Evolutionary conservation across 2,329 filamentous ascomycete species (phyloP), one percentile per base, ranked within the genome.

Genomic region (Pseudodiploospora longispora): DNA sequence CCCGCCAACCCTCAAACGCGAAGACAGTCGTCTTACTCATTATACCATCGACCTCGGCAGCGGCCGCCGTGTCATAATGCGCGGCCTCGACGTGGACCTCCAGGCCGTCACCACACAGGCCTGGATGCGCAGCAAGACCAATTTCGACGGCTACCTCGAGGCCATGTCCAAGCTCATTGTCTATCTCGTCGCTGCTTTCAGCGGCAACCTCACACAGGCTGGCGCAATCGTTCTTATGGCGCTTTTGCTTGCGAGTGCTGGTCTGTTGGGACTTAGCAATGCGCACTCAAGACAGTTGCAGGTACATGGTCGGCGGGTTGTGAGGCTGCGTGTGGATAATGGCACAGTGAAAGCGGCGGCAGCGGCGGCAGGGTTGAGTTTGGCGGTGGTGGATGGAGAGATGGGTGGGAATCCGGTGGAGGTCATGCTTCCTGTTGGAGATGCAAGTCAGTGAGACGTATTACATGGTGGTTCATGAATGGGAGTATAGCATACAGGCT

Each of bases 61-160:
- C 27, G 73, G 74, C 36, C 65, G 71, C 1, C 69, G 68, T 52
- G 67, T 82, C 1, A 62, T 72, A 9, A 65, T 83, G 36, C 68
- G 70, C 29, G 80, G 80, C 4, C 55, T 65, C 4, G 65, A 72
- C 6, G 66, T 73, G 30, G 79, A 82, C 54, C 64, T 83, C 6
- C 76, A 76, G 45, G 77, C 78, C 30, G 68, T 82, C 35, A 82
- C 78, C 1, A 71, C 74, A 3, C 71, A 74, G 3, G 54, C 67
- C 29, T 83, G 78, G 78, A 59, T 83, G 38, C 65, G 69, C 8
- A 62, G 70, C 34, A 70, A 74, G 56, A 76, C 72, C 0, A 59
- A 65, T 28, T 38, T 69, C 3, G 72, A 82, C 50, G 67, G 70
- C 30, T 75, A 72, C 52, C 59, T 76, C 42, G 71, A 74, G 48